A percentile compares a stretch with the other conserved stretches of the same genome.
These are phyloP conservation scores for Candida pseudoviswanathii DNA, from an alignment of 1,139 yeast species.

Conservation along the genomic window DNA sequence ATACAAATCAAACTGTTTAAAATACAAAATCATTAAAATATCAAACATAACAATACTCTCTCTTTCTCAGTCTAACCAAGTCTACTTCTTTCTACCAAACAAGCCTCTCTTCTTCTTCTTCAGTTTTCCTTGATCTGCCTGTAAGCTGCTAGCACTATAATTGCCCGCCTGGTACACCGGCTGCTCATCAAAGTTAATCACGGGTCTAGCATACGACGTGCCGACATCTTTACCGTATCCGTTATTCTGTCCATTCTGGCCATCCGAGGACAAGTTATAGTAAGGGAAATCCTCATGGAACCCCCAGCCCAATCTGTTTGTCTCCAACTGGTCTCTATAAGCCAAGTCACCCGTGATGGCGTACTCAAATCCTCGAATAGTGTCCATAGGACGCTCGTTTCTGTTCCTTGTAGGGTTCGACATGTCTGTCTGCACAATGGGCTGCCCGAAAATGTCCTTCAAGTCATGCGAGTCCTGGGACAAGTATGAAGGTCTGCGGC, in stretches of 20 bases:
- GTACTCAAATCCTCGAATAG: constrained; percentile 89
- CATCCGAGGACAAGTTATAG: constrained; percentile 26
- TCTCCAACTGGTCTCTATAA: constrained; percentile 79
- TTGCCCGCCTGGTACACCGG: constrained; percentile 66
- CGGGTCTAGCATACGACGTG: constrained; percentile 30
- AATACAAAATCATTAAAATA: background rate
- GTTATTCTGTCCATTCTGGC: constrained; percentile 13
- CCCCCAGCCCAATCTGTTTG: constrained; percentile 77
- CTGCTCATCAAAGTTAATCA: constrained; percentile 53
- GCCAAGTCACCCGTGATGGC: constrained; percentile 85
- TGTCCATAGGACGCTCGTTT: constrained; percentile 94
- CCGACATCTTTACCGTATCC: constrained; percentile 21
- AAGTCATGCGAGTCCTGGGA: constrained; percentile 48
- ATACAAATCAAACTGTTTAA: background rate
- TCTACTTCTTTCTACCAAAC: constrained; percentile 63
- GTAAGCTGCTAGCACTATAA: constrained; percentile 45
- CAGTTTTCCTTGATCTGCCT: constrained; percentile 34
- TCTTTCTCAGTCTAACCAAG: too few relatives aligned
- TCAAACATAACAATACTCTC: background rate
- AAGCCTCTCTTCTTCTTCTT: constrained; percentile 61
- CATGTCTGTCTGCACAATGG: constrained; percentile 73
- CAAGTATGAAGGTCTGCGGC: constrained; percentile 41
- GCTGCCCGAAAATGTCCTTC: constrained; percentile 83
- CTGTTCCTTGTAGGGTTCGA: constrained; percentile 91
- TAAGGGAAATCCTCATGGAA: constrained; percentile 52